phyloP scores from a whole-genome alignment of 495 filamentous ascomycete species.

The Aspergillus kassunensis region DNA sequence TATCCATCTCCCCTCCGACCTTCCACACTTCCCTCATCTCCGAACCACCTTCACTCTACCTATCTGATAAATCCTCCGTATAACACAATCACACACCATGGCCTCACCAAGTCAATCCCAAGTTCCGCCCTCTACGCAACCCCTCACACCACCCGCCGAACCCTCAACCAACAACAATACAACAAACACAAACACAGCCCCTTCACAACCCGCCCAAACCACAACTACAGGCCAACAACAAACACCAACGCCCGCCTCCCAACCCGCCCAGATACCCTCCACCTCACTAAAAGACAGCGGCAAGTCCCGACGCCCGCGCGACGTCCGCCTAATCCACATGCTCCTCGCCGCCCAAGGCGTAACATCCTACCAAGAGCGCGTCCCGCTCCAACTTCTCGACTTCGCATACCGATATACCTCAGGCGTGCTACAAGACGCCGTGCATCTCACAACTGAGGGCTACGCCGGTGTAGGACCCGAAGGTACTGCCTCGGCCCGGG shows the following conservation, averaged over 20 bases:
- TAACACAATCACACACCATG: too few species aligned
- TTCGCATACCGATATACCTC: conserved; percentile 86
- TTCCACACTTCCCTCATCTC: neutral
- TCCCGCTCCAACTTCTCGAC: conserved; percentile 90
- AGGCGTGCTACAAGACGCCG: conserved; percentile 45
- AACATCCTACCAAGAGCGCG: conserved; percentile 85
- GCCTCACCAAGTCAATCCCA: conserved; percentile 39
- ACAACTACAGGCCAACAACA: conserved; percentile 20
- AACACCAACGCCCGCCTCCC: conserved; percentile 20
- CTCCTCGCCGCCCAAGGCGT: conserved; percentile 85
- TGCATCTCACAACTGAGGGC: conserved; percentile 52
- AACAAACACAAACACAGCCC: conserved; percentile 13
- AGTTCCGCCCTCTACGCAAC: conserved; percentile 36
- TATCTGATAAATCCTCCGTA: too few species aligned
- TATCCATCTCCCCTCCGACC: neutral
- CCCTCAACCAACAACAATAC: conserved; percentile 19
- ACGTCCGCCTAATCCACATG: conserved; percentile 87
- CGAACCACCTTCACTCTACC: neutral
- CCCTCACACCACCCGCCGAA: conserved; percentile 44
- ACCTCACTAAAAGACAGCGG: conserved; percentile 59
- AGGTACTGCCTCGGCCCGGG: conserved; percentile 13
- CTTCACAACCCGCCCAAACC: conserved; percentile 7
- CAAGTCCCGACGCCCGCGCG: conserved; percentile 72
- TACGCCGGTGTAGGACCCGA: conserved; percentile 39
- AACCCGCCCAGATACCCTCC: conserved; percentile 40